Percentiles rank a stretch among this genome's conserved stretches.
Evolutionary conservation across 73 alveolate genomes (phyloP).

Genomic region (Tetrahymena thermophila): DNA sequence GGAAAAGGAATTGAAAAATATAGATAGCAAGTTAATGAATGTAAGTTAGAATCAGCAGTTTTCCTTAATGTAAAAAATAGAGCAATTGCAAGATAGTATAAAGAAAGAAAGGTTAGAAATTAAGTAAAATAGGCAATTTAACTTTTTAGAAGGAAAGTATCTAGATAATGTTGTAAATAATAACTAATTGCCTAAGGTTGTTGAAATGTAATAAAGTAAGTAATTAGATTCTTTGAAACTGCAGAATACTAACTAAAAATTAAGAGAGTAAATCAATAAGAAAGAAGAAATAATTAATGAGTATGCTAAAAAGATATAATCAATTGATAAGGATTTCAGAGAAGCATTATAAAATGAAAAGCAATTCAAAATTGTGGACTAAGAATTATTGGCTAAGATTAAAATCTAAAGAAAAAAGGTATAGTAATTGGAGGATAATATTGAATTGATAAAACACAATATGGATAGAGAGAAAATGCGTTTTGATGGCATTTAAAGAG

Average conservation of each 20-base stretch:
- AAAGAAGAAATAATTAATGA: neutral
- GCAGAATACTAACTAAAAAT: neutral
- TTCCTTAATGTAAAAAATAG: neutral
- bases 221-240: neutral
- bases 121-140: neutral
- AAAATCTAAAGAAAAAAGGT: neutral
- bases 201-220: neutral
- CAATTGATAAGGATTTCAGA: neutral
- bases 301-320: neutral
- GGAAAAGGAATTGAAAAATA: neutral
- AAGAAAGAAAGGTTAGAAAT: neutral
- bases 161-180: neutral
- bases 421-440: neutral
- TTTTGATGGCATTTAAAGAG: neutral
- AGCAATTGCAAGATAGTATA: neutral
- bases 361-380: neutral
- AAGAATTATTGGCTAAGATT: neutral
- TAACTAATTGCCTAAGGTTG: neutral
- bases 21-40: neutral
- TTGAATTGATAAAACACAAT: neutral
- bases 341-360: neutral
- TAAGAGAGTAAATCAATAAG: neutral
- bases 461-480: neutral
- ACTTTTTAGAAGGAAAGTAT: neutral
- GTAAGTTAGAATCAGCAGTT: neutral